Percentiles rank a stretch among this genome's conserved stretches.
phyloP scores from a whole-genome alignment of 1,139 yeast genomes.

The Lodderomyces beijingensis region DNA sequence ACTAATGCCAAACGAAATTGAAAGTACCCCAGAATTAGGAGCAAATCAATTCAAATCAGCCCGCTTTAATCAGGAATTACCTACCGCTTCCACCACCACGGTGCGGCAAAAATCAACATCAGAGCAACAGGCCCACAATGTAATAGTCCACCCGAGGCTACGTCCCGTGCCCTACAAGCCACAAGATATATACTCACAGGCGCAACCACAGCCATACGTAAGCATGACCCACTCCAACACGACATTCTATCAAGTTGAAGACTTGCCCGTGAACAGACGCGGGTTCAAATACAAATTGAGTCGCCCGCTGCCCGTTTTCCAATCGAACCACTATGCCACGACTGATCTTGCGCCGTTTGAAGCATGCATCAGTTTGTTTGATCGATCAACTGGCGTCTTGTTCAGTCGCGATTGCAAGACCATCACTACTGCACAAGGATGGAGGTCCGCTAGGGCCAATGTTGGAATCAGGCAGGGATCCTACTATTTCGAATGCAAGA shows the following conservation, averaged over 20 bases:
- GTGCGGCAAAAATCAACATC: constrained; percentile 14
- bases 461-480: constrained; percentile 74
- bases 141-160: constrained; percentile 39
- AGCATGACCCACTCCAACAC: constrained; percentile 13
- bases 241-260: constrained; percentile 54
- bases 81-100: constrained; percentile 1
- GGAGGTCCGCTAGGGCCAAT: constrained; percentile 77
- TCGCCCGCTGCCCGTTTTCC: constrained; percentile 61
- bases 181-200: constrained; percentile 22
- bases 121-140: constrained; percentile 26
- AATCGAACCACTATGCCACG: constrained; percentile 62
- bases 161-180: constrained; percentile 42
- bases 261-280: constrained; percentile 72
- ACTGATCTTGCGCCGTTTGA: constrained; percentile 69
- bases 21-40: background rate
- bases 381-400: constrained; percentile 59
- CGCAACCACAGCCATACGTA: constrained; percentile 10
- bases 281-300: constrained; percentile 84
- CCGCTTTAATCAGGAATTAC: background rate
- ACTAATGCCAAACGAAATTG: no score
- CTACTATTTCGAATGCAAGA: constrained; percentile 73
- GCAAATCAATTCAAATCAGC: constrained; percentile 1
- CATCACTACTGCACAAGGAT: constrained; percentile 63
- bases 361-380: constrained; percentile 66
- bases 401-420: constrained; percentile 39